Percentiles rank a stretch among this genome's conserved stretches.
Conservation (phyloP, 1,284 basidiomycete species). For the Phaffia rhodozyma region DNA sequence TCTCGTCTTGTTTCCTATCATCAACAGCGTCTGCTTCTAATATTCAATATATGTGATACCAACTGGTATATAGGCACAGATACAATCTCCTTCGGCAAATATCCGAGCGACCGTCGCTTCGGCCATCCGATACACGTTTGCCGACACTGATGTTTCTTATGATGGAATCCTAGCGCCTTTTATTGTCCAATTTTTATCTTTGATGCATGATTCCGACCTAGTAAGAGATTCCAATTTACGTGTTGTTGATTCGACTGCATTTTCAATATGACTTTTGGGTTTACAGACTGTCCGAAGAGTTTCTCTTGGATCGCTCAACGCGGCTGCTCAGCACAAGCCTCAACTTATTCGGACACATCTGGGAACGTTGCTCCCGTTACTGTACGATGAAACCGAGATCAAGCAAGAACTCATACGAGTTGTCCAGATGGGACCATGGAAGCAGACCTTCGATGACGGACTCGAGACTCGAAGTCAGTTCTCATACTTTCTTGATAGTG, state of each 20-base stretch:
- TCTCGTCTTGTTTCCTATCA: neutral
- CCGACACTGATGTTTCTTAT: constrained; percentile 67
- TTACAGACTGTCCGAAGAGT: constrained; percentile 69
- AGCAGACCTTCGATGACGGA: constrained; percentile 85
- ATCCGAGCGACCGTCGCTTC: constrained; percentile 78
- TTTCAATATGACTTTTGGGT: neutral
- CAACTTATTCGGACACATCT: constrained; percentile 81
- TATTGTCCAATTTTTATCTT: constrained; percentile 76
- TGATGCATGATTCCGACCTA: constrained; percentile 74
- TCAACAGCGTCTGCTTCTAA: neutral
- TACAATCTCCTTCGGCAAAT: constrained; percentile 46
- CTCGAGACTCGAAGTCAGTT: constrained; percentile 56
- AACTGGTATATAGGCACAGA: constrained; percentile 44
- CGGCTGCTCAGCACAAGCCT: constrained; percentile 86
- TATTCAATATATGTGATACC: too few relatives aligned
- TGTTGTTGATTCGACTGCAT: neutral
- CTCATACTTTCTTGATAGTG: neutral
- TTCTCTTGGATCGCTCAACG: constrained; percentile 78
- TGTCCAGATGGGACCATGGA: constrained; percentile 98
- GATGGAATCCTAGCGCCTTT: constrained; percentile 77
- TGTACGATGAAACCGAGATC: constrained; percentile 75
- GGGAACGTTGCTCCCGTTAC: constrained; percentile 55
- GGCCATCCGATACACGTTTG: constrained; percentile 89
- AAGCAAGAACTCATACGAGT: constrained; percentile 74
- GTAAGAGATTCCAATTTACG: constrained; percentile 41